Evolutionary conservation across 768 basidiomycete genomes (phyloP).

Genomic region (Lanmaoa pseudosensibilis): DNA sequence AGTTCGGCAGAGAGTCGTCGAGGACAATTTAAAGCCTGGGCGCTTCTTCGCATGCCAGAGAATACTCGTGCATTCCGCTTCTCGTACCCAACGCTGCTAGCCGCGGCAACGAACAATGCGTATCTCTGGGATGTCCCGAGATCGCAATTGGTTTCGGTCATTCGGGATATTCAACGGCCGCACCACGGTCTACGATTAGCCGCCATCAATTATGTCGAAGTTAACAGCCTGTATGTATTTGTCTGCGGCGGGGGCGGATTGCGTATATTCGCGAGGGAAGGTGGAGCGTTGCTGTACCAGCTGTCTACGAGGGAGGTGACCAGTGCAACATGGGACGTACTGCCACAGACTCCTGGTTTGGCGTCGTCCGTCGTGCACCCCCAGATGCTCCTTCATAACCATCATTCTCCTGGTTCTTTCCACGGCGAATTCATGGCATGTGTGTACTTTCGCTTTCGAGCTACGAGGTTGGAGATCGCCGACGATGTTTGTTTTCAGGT

Average conservation of each 20-base stretch:
- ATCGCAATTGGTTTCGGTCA: slow-evolving; percentile 45
- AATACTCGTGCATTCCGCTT: slow-evolving; percentile 58
- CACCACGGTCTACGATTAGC: slow-evolving; percentile 29
- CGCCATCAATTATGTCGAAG: slow-evolving; percentile 62
- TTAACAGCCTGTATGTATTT: slow-evolving; percentile 57
- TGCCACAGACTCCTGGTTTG: slow-evolving; percentile 11
- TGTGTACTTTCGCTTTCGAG: slow-evolving; percentile 6
- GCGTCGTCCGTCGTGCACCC: slow-evolving; percentile 18
- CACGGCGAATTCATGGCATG: slow-evolving; percentile 29
- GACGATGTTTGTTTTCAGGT: slow-evolving; percentile 19
- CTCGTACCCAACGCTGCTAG: slow-evolving; percentile 64
- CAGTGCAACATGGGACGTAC: slow-evolving; percentile 38
- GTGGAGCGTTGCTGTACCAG: slow-evolving; percentile 45
- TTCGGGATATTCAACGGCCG: slow-evolving; percentile 22
- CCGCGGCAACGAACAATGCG: slow-evolving; percentile 43
- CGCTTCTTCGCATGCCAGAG: slow-evolving; percentile 49
- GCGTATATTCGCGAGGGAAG: slow-evolving; percentile 53
- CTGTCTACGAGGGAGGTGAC: slow-evolving; percentile 38
- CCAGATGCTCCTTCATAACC: slow-evolving; percentile 19
- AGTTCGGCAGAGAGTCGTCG: slow-evolving; percentile 17
- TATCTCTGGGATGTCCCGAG: slow-evolving; percentile 66
- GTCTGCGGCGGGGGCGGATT: slow-evolving; percentile 51
- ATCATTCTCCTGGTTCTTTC: background rate
- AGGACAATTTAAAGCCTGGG: slow-evolving; percentile 66
- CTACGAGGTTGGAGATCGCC: background rate